A percentile compares a stretch with the other conserved stretches of the same genome.
Evolutionary conservation across 495 filamentous ascomycete genomes (phyloP).

Genomic region (Aspergillus steynii): DNA sequence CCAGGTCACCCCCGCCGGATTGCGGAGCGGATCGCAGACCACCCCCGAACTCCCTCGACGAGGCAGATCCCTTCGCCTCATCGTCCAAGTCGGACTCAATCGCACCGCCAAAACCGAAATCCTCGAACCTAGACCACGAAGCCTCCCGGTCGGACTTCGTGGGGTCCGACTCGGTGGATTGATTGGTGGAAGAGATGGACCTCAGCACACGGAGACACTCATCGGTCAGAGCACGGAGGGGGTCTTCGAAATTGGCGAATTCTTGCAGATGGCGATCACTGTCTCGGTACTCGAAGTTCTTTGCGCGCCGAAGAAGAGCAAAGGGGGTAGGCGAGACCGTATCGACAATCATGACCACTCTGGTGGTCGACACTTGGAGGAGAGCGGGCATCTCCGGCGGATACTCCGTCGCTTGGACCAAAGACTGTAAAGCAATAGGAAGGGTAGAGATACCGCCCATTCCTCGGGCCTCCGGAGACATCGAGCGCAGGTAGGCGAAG

Average conservation of each 20-base stretch:
- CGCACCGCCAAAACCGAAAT: slow-evolving; percentile 82
- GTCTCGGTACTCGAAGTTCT: slow-evolving; percentile 91
- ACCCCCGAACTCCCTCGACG: slow-evolving; percentile 27
- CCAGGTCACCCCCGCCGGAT: slow-evolving; percentile 61
- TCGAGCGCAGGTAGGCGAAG: slow-evolving; percentile 92
- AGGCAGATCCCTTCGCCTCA: slow-evolving; percentile 42
- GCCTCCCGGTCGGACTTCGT: slow-evolving; percentile 74
- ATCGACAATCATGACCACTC: slow-evolving; percentile 96
- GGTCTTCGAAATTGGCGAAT: slow-evolving; percentile 87
- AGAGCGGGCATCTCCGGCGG: slow-evolving; percentile 79
- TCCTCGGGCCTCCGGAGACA: slow-evolving; percentile 74
- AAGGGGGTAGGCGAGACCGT: slow-evolving; percentile 95
- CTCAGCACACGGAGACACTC: slow-evolving; percentile 89
- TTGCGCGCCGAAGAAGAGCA: slow-evolving; percentile 84
- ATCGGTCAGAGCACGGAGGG: slow-evolving; percentile 82
- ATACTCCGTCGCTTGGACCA: slow-evolving; percentile 92
- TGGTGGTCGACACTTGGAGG: slow-evolving; percentile 77
- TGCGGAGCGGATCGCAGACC: slow-evolving; percentile 60
- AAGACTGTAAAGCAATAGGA: slow-evolving; percentile 84
- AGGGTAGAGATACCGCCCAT: slow-evolving; percentile 77
- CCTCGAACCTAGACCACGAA: slow-evolving; percentile 95
- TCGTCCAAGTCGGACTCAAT: slow-evolving; percentile 70
- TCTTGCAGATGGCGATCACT: slow-evolving; percentile 79
- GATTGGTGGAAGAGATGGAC: slow-evolving; percentile 84
- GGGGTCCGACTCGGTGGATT: slow-evolving; percentile 70